Evolutionary conservation across 2,329 filamentous ascomycete genomes (phyloP), one percentile per base, ranked within the genome.

Genomic region (Pseudocercospora eumusae): DNA sequence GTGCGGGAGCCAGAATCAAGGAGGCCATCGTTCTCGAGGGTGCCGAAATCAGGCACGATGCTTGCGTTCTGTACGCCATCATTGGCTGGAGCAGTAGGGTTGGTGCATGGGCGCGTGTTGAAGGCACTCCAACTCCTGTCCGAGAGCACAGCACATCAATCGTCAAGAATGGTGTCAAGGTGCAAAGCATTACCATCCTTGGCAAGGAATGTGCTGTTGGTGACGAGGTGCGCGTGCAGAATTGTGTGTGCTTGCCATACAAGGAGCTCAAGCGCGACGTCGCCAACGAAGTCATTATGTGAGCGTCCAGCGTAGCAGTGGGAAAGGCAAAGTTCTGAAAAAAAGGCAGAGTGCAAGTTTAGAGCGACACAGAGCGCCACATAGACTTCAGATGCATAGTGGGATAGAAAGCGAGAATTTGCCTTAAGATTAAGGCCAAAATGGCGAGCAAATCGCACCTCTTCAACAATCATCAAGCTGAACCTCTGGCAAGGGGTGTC

Each of bases 211-310:
- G 93, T 74, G 86, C 83, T 60, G 95, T 98, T 28, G 92, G 89
- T 3, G 95, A 99, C 72, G 95, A 98, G 79, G 88, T 98, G 10
- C 87, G 92, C 66, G 92, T 99, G 70, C 93, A 98, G 81, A 98
- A 99, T 81, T 99, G 95, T 76, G 88, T 99, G 63, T 98, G 95
- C 80, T 79, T 99, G 81, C 95, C 95, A 9, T 96, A 93, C 79
- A 99, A 99, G 85, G 95, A 98, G 81, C 80, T 99, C 76, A 98
- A 97, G 87, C 86, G 93, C 81, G 92, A 96, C 76, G 92, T 96
- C 62, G 79, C 86, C 65, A 93, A 93, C 72, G 84, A 86, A 73
- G 91, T 96, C 73, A 97, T 97, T 76, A 97, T 97, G 93, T 97
- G 45, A 63, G 60, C 55, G 55, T 54, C 20, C 52, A 40, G 52